Percentiles rank a stretch among this genome's conserved stretches.
Conservation (phyloP, 2,329 filamentous ascomycete genomes). For the Cryoendolithus antarcticus region DNA sequence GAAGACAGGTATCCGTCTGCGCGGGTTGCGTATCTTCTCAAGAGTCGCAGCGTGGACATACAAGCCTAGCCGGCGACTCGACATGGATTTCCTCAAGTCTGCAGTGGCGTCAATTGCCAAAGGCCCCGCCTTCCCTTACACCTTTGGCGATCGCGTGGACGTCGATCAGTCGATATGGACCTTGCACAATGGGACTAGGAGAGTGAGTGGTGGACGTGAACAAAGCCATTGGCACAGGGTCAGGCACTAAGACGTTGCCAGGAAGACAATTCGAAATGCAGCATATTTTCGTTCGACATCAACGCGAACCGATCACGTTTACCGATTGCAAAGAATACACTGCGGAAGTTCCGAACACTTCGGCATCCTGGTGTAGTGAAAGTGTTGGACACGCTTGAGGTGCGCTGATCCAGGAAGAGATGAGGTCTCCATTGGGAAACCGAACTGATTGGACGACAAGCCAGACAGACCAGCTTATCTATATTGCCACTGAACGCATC, state of each 20-base stretch:
- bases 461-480: slow-evolving; percentile 86
- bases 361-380: slow-evolving; percentile 91
- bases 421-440: background rate
- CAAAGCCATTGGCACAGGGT: slow-evolving; percentile 1
- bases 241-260: slow-evolving; percentile 28
- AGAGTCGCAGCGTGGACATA: background rate
- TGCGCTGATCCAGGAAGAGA: slow-evolving; percentile 28
- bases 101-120: slow-evolving; percentile 95
- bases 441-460: slow-evolving; percentile 24
- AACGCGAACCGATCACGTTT: slow-evolving; percentile 66
- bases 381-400: slow-evolving; percentile 88
- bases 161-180: slow-evolving; percentile 91
- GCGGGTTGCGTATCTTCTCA: background rate
- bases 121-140: slow-evolving; percentile 83
- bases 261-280: slow-evolving; percentile 91
- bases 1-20: background rate
- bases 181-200: slow-evolving; percentile 85
- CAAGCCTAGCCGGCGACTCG: background rate
- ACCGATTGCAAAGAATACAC: slow-evolving; percentile 80
- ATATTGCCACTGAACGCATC: slow-evolving; percentile 87
- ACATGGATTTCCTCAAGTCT: slow-evolving; percentile 96
- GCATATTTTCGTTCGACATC: slow-evolving; percentile 93
- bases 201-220: slow-evolving; percentile 41
- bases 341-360: slow-evolving; percentile 85
- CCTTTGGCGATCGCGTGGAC: slow-evolving; percentile 84